Percentiles rank a stretch among this genome's conserved stretches.
These are phyloP conservation scores for Paracorniculantispora psalliotae DNA, from an alignment of 2,329 filamentous ascomycete genomes.

Conservation along the genomic window DNA sequence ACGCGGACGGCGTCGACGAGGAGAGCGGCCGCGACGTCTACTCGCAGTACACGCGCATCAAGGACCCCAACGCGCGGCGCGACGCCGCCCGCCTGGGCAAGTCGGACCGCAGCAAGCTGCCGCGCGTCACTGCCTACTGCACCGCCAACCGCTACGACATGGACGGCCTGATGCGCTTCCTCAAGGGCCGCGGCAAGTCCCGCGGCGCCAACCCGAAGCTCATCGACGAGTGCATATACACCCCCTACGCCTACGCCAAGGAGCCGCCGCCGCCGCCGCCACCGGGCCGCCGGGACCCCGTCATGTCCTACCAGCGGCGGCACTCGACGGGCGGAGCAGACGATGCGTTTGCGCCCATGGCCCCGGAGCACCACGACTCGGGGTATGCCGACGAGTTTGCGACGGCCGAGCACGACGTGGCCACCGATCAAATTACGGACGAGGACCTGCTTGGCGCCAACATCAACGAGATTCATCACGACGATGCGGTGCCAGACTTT, in stretches of 20 bases:
- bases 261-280: conserved; percentile 9
- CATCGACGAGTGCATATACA: conserved; percentile 97
- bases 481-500: conserved; percentile 60
- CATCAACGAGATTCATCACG: conserved; percentile 32
- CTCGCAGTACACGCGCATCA: conserved; percentile 95
- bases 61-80: conserved; percentile 86
- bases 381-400: conserved; percentile 26
- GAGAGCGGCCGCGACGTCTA: conserved; percentile 95
- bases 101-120: conserved; percentile 80
- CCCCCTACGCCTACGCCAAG: conserved; percentile 77
- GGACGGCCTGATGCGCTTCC: conserved; percentile 81
- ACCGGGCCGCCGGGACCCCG: conserved; percentile 27
- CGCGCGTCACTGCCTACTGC: conserved; percentile 93
- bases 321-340: conserved; percentile 64
- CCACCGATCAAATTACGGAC: conserved; percentile 22
- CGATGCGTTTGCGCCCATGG: conserved; percentile 22
- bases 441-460: conserved; percentile 32
- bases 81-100: conserved; percentile 92
- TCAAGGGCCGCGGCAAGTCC: conserved; percentile 77
- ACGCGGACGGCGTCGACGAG: conserved; percentile 71
- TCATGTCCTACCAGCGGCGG: conserved; percentile 56
- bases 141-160: conserved; percentile 89
- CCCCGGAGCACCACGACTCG: conserved; percentile 41
- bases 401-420: conserved; percentile 22
- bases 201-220: conserved; percentile 81